Conservation (phyloP, 768 basidiomycete genomes). For the Lentinula raphanica region DNA sequence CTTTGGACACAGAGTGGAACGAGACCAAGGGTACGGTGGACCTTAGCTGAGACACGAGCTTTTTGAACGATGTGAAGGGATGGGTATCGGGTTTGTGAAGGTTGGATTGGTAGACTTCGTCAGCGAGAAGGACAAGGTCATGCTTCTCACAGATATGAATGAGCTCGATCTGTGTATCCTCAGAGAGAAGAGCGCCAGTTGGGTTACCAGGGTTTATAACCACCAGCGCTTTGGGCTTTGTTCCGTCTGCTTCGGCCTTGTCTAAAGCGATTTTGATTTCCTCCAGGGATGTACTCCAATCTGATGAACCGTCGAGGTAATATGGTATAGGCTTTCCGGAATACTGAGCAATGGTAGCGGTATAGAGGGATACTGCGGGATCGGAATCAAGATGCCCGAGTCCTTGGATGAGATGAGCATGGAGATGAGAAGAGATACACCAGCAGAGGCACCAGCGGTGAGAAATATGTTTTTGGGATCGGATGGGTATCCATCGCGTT, state of each 20-base stretch:
- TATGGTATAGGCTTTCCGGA: constrained; percentile 82
- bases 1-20: constrained; percentile 98
- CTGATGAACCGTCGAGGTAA: constrained; percentile 75
- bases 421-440: constrained; percentile 82
- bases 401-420: constrained; percentile 67
- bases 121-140: constrained; percentile 84
- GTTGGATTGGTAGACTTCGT: constrained; percentile 98
- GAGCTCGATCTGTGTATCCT: constrained; percentile 64
- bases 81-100: constrained; percentile 64
- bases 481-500: constrained; percentile 85
- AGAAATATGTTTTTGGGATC: constrained; percentile 87
- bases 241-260: constrained; percentile 56
- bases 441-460: constrained; percentile 90
- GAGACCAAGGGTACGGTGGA: constrained; percentile 83
- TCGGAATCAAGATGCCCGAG: constrained; percentile 87
- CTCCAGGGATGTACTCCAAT: constrained; percentile 74
- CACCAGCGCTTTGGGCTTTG: constrained; percentile 77
- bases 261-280: constrained; percentile 65
- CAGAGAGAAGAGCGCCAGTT: constrained; percentile 80
- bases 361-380: constrained; percentile 99
- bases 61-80: constrained; percentile 92
- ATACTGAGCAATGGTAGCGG: constrained; percentile 85
- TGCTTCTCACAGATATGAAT: constrained; percentile 84
- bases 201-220: constrained; percentile 99
- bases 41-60: constrained; percentile 61